Evolutionary conservation across 2,329 filamentous ascomycete genomes (phyloP).

Genomic region (Ophiostoma ulmi): DNA sequence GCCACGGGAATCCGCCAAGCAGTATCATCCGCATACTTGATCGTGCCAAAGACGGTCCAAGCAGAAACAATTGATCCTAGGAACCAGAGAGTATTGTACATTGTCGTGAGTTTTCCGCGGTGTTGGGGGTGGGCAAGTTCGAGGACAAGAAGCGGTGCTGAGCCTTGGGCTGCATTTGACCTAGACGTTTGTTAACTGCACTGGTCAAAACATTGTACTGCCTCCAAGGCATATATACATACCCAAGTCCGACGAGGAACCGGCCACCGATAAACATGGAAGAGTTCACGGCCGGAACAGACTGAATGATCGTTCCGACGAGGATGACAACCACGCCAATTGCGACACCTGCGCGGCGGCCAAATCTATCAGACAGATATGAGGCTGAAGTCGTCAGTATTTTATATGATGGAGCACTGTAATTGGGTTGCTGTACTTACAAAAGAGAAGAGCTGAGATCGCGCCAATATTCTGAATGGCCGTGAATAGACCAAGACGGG

Average conservation of each 20-base stretch:
- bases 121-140: constrained; percentile 75
- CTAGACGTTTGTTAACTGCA: not conserved
- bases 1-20: constrained; percentile 40
- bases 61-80: constrained; percentile 66
- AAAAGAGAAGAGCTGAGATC: constrained; percentile 53
- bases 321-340: constrained; percentile 11
- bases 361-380: constrained; percentile 59
- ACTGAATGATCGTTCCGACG: constrained; percentile 1
- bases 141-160: constrained; percentile 10
- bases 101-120: constrained; percentile 65
- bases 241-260: constrained; percentile 11
- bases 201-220: not conserved
- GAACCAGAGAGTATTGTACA: constrained; percentile 81
- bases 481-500: constrained; percentile 32
- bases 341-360: constrained; percentile 36
- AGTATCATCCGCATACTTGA: constrained; percentile 30
- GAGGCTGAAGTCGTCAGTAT: constrained; percentile 34
- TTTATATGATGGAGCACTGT: not conserved
- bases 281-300: constrained; percentile 5
- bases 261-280: constrained; percentile 22
- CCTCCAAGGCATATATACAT: not conserved
- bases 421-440: constrained; percentile 30
- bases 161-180: constrained; percentile 5
- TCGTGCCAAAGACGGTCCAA: constrained; percentile 65
- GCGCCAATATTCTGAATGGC: constrained; percentile 20